Evolutionary conservation across 257 asterid genomes (phyloP).

Genomic region (Eustoma russellianum): DNA sequence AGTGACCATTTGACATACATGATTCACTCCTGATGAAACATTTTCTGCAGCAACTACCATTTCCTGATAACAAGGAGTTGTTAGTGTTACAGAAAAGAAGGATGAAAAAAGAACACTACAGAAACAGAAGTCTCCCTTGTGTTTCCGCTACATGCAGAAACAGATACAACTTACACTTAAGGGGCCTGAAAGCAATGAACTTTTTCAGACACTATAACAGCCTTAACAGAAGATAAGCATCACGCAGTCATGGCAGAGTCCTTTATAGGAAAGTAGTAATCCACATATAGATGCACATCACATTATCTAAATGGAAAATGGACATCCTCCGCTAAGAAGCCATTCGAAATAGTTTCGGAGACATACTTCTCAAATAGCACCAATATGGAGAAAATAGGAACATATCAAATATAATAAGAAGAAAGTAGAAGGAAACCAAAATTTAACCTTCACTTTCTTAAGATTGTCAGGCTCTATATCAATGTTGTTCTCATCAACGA

Average conservation of each 20-base stretch:
- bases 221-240: neutral
- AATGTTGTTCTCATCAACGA: slow-evolving; percentile 72
- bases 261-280: neutral
- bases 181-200: slow-evolving; percentile 4
- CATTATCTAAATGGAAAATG: too few relatives aligned
- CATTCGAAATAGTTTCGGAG: too few relatives aligned
- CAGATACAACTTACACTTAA: neutral
- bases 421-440: slow-evolving; percentile 4
- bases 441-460: slow-evolving; percentile 68
- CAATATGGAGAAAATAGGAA: too few relatives aligned
- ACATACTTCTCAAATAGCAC: too few relatives aligned
- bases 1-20: slow-evolving; percentile 8
- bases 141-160: neutral
- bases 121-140: too few relatives aligned
- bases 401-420: too few relatives aligned
- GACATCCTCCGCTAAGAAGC: too few relatives aligned
- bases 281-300: too few relatives aligned
- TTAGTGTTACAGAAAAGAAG: neutral
- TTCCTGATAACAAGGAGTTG: slow-evolving; percentile 40
- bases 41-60: slow-evolving; percentile 66
- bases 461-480: slow-evolving; percentile 49
- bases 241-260: neutral
- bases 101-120: neutral
- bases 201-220: neutral
- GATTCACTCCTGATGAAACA: slow-evolving; percentile 42